Conservation (phyloP, 2,329 filamentous ascomycete genomes). For the Huntiella omanensis region DNA sequence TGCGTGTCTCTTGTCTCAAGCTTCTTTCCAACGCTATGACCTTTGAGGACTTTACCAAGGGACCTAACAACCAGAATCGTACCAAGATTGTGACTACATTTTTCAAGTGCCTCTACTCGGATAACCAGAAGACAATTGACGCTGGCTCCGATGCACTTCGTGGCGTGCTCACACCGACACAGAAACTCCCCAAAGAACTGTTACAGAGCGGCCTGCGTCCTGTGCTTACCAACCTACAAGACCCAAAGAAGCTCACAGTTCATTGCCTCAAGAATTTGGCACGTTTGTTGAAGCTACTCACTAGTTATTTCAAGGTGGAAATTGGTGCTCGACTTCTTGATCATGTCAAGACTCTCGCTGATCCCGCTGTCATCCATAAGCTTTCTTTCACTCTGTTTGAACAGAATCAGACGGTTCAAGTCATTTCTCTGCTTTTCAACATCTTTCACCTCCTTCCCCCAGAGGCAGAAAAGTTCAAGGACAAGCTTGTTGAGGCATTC, state of each 20-base stretch:
- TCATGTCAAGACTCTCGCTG: conserved; percentile 80
- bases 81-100: conserved; percentile 78
- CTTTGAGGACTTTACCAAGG: conserved; percentile 77
- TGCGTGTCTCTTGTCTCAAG: conserved; percentile 83
- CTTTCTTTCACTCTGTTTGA: conserved; percentile 91
- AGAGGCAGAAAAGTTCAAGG: conserved; percentile 79
- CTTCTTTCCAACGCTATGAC: conserved; percentile 84
- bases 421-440: conserved; percentile 85
- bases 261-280: conserved; percentile 83
- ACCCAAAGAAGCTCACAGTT: conserved; percentile 74
- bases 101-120: conserved; percentile 92
- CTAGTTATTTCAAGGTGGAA: conserved; percentile 98
- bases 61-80: conserved; percentile 41
- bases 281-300: conserved; percentile 72
- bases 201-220: conserved; percentile 85
- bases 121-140: conserved; percentile 79
- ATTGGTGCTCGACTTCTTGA: conserved; percentile 87
- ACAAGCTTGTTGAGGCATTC: conserved; percentile 75
- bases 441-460: conserved; percentile 92
- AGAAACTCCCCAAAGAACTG: conserved; percentile 85
- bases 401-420: conserved; percentile 80
- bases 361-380: conserved; percentile 61
- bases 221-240: conserved; percentile 90
- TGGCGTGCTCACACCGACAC: conserved; percentile 70
- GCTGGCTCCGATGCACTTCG: conserved; percentile 83